Conservation (phyloP, 2,329 filamentous ascomycete species). For the Claviceps quebecensis region DNA sequence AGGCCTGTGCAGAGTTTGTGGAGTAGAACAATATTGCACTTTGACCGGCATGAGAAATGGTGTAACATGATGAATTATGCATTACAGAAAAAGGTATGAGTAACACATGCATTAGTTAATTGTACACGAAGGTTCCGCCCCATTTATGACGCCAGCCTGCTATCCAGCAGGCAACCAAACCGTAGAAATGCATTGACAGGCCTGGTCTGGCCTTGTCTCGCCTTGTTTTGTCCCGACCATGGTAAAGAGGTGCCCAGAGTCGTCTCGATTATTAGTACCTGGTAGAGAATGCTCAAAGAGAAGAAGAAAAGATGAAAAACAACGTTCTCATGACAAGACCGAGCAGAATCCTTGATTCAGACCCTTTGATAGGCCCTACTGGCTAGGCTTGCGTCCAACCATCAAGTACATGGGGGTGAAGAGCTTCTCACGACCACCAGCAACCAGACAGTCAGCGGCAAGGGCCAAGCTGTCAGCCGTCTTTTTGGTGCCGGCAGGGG, state of each 20-base stretch:
- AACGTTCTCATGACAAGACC: background rate
- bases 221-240: background rate
- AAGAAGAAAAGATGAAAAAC: background rate
- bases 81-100: background rate
- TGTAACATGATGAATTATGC: no score
- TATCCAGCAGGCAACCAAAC: background rate
- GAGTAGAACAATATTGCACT: no score
- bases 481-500: slow-evolving; percentile 78
- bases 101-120: slow-evolving; percentile 3
- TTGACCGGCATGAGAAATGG: no score
- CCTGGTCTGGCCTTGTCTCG: background rate
- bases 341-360: background rate
- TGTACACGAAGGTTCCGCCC: background rate
- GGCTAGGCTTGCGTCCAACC: slow-evolving; percentile 69
- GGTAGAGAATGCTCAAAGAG: background rate
- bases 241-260: background rate
- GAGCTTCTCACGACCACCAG: slow-evolving; percentile 75
- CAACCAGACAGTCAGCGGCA: slow-evolving; percentile 74
- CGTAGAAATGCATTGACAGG: background rate
- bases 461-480: slow-evolving; percentile 79
- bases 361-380: slow-evolving; percentile 1
- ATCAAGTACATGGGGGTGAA: slow-evolving; percentile 99
- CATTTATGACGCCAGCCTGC: slow-evolving; percentile 3
- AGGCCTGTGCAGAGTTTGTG: no score
- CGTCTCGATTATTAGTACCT: background rate